phyloP scores from a whole-genome alignment of 2,329 filamentous ascomycete species.

The Colletotrichum sp. region DNA sequence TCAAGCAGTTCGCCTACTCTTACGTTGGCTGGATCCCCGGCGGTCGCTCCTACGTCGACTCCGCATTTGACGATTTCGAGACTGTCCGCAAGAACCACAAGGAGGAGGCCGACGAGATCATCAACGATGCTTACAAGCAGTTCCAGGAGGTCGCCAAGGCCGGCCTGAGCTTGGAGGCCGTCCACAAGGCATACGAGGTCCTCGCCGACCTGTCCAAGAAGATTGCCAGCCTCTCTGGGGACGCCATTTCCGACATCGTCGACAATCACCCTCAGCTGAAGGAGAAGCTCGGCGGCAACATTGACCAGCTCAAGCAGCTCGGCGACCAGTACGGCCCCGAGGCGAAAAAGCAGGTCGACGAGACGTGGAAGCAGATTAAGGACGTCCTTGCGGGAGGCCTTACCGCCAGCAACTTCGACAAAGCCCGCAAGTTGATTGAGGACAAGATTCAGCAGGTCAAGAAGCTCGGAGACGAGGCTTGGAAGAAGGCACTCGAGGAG shows the following conservation, averaged over 20 bases:
- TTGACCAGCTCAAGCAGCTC: slow-evolving; percentile 73
- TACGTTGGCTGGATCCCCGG: slow-evolving; percentile 78
- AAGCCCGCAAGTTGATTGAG: slow-evolving; percentile 67
- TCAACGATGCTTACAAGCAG: slow-evolving; percentile 71
- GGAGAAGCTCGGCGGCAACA: slow-evolving; percentile 71
- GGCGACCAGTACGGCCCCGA: slow-evolving; percentile 75
- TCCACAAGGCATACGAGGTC: slow-evolving; percentile 64
- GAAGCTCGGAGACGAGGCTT: slow-evolving; percentile 74
- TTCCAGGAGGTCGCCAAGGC: slow-evolving; percentile 65
- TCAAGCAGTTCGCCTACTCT: slow-evolving; percentile 69
- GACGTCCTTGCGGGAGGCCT: slow-evolving; percentile 69
- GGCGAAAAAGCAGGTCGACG: slow-evolving; percentile 77
- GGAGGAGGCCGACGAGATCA: slow-evolving; percentile 72
- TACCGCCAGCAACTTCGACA: slow-evolving; percentile 55
- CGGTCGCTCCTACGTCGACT: slow-evolving; percentile 70
- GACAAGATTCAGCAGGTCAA: slow-evolving; percentile 73
- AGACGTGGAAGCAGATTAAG: slow-evolving; percentile 71
- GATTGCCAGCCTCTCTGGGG: slow-evolving; percentile 65
- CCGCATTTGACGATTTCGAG: slow-evolving; percentile 74
- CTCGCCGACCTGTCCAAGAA: slow-evolving; percentile 66
- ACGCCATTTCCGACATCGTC: slow-evolving; percentile 68
- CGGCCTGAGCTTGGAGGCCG: slow-evolving; percentile 67
- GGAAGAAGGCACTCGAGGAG: slow-evolving; percentile 74
- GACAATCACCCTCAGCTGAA: slow-evolving; percentile 77
- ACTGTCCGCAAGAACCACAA: slow-evolving; percentile 70